Percentiles rank a stretch among this genome's conserved stretches.
Evolutionary conservation across 306 rosid genomes (phyloP).

Genomic region (Delonix regia): DNA sequence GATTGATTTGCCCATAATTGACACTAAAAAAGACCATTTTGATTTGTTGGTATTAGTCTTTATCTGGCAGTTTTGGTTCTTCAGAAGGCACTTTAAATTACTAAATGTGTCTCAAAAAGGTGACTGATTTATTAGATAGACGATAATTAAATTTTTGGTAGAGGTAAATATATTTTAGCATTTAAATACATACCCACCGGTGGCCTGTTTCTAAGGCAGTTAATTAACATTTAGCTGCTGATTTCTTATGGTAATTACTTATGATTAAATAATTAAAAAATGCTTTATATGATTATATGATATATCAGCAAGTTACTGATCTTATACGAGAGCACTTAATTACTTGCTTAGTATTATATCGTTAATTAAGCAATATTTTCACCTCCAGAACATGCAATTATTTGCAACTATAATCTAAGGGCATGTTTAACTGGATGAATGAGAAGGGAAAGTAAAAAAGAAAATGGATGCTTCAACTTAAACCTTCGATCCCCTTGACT

Average conservation of each 20-base stretch:
- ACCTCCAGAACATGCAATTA: background rate
- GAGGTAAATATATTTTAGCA: background rate
- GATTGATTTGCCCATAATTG: background rate
- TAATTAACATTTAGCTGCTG: constrained; percentile 1
- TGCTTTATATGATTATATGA: background rate
- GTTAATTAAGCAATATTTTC: background rate
- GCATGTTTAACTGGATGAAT: too few relatives aligned
- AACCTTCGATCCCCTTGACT: too few relatives aligned
- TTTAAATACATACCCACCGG: background rate
- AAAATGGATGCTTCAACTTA: too few relatives aligned
- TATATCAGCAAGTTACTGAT: background rate
- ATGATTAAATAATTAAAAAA: background rate
- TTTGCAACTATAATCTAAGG: background rate
- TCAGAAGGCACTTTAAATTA: constrained; percentile 19
- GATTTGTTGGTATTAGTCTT: background rate
- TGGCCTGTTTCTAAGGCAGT: background rate
- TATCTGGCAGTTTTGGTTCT: constrained; percentile 16
- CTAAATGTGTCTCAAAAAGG: constrained; percentile 4
- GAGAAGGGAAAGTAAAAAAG: too few relatives aligned
- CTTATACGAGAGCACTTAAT: background rate
- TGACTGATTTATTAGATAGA: background rate
- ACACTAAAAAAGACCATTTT: background rate
- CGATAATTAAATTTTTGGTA: background rate
- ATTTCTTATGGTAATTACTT: background rate
- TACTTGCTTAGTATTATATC: background rate